These are phyloP conservation scores for Solanum hybrid DNA, from an alignment of 305 asterid genomes.

Conservation along the genomic window DNA sequence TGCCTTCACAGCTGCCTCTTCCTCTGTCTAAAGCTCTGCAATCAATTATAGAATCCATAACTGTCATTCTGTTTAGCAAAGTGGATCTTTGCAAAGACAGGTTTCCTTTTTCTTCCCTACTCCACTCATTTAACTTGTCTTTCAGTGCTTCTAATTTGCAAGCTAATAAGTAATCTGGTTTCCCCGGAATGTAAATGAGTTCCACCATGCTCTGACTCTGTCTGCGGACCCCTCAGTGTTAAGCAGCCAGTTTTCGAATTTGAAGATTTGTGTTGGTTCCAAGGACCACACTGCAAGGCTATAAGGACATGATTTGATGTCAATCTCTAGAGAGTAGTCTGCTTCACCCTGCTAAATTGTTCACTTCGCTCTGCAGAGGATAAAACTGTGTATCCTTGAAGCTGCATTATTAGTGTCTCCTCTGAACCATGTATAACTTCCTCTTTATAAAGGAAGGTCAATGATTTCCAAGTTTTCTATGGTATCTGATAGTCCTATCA, in stretches of 20 bases:
- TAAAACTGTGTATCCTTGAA: not conserved
- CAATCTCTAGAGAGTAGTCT: not conserved
- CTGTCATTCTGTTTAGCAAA: not conserved
- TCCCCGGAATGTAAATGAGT: not conserved
- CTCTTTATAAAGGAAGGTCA: not conserved
- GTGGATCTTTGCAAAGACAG: not conserved
- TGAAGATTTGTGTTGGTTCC: not conserved
- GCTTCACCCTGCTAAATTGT: not conserved
- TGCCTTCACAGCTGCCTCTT: not conserved
- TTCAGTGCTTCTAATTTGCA: not conserved
- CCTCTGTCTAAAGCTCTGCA: not conserved
- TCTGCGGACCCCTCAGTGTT: not conserved
- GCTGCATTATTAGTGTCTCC: not conserved
- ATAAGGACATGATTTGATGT: not conserved
- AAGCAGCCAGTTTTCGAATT: not conserved
- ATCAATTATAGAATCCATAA: not conserved
- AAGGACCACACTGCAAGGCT: not conserved
- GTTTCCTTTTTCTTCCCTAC: not conserved
- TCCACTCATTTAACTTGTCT: not conserved
- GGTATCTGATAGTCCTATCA: not conserved
- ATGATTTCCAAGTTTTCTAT: not conserved
- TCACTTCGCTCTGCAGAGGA: not conserved
- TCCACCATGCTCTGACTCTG: not conserved
- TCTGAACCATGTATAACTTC: not conserved
- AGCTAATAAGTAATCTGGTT: not conserved